These are phyloP conservation scores for Yamadazyma membranifaciens DNA, from an alignment of 1,139 yeast species.

Conservation along the genomic window DNA sequence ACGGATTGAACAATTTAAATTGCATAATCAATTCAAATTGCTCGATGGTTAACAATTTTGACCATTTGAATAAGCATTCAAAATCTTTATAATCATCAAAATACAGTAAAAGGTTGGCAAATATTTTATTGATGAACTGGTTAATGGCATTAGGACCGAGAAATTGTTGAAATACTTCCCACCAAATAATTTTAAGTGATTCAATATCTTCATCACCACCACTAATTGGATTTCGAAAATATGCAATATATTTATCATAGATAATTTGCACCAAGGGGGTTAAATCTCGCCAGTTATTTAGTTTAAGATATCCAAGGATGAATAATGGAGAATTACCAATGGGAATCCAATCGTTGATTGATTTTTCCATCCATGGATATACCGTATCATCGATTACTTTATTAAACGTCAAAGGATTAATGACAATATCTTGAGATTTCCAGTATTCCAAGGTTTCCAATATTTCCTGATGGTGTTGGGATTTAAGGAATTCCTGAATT, in stretches of 20 bases:
- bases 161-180: slow-evolving; percentile 11
- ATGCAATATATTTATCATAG: slow-evolving; percentile 10
- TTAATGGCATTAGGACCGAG: slow-evolving; percentile 4
- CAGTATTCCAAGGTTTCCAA: slow-evolving; percentile 10
- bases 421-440: slow-evolving; percentile 5
- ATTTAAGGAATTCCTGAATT: not conserved
- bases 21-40: slow-evolving; percentile 20
- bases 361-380: slow-evolving; percentile 8
- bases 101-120: slow-evolving; percentile 3
- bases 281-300: slow-evolving; percentile 3
- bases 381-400: slow-evolving; percentile 10
- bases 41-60: slow-evolving; percentile 1
- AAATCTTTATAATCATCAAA: slow-evolving; percentile 2
- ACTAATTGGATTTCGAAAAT: slow-evolving; percentile 5
- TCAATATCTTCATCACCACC: slow-evolving; percentile 4
- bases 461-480: slow-evolving; percentile 6
- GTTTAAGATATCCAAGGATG: slow-evolving; percentile 12
- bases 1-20: slow-evolving; percentile 30
- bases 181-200: slow-evolving; percentile 10
- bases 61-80: not conserved
- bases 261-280: slow-evolving; percentile 8
- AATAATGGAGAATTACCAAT: slow-evolving; percentile 10
- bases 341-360: slow-evolving; percentile 10
- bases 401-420: slow-evolving; percentile 6
- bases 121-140: slow-evolving; percentile 5